A percentile compares a stretch with the other conserved stretches of the same genome.
These are phyloP conservation scores for Arabidopsis thaliana DNA, from an alignment of 345 rosid genomes.

Conservation along the genomic window DNA sequence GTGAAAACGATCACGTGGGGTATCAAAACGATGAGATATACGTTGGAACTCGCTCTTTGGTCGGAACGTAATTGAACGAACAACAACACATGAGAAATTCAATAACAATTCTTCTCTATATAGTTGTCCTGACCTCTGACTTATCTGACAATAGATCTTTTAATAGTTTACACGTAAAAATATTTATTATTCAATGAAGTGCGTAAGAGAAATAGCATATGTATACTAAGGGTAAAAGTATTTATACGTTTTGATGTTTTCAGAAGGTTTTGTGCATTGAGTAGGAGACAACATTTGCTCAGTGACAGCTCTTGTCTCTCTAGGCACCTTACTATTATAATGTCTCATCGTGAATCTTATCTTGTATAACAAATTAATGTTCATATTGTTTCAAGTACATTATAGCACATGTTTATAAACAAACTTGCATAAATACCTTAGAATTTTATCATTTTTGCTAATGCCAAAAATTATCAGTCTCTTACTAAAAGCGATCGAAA, in stretches of 20 bases:
- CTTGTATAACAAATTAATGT: conserved; percentile 1
- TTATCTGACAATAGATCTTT: conserved; percentile 20
- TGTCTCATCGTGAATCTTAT: conserved; percentile 21
- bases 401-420: neutral
- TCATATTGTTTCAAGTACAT: conserved; percentile 20
- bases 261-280: conserved; percentile 37
- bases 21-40: conserved; percentile 45
- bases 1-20: conserved; percentile 41
- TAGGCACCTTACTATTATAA: conserved; percentile 31
- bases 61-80: conserved; percentile 39
- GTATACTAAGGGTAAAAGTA: conserved; percentile 9
- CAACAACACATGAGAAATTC: conserved; percentile 34
- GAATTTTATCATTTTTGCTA: too few relatives aligned
- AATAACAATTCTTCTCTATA: conserved; percentile 18
- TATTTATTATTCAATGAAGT: neutral
- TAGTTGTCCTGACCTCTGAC: conserved; percentile 20
- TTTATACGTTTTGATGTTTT: conserved; percentile 13
- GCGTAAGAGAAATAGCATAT: conserved; percentile 18
- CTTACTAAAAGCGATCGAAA: too few relatives aligned
- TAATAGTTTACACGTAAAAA: neutral
- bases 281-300: conserved; percentile 44
- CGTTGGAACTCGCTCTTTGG: conserved; percentile 44
- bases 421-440: neutral
- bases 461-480: too few relatives aligned
- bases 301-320: conserved; percentile 42